Percentiles rank a stretch among this genome's conserved stretches.
Conservation (phyloP, 345 rosid species). For the Melaleuca alternifolia region DNA sequence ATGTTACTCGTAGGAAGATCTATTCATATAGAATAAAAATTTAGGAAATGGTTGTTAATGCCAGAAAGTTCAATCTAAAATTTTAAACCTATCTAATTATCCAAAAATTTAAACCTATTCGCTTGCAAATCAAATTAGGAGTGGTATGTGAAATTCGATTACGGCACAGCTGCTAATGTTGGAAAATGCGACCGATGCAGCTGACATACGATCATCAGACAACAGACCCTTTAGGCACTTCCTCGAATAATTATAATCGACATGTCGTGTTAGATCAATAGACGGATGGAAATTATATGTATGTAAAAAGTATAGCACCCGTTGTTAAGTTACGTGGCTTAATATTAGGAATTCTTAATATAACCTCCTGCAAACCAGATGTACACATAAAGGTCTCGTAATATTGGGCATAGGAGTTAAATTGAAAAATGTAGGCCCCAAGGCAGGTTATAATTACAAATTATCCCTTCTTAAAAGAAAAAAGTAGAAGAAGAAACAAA, state of each 20-base stretch:
- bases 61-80: not conserved
- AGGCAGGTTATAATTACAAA: not conserved
- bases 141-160: not conserved
- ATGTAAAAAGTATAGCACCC: not conserved
- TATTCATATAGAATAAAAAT: not conserved
- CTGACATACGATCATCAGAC: too few relatives aligned
- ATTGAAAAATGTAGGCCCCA: too few relatives aligned
- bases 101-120: too few relatives aligned
- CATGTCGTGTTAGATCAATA: not conserved
- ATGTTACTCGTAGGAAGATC: not conserved
- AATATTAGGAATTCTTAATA: not conserved
- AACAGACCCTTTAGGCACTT: not conserved
- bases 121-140: not conserved
- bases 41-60: not conserved
- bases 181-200: rapidly evolving
- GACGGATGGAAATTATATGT: rapidly evolving
- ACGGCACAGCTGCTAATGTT: not conserved
- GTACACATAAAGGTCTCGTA: not conserved
- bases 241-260: too few relatives aligned
- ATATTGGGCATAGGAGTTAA: not conserved
- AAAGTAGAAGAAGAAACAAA: not conserved
- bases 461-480: not conserved
- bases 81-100: too few relatives aligned
- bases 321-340: rapidly evolving
- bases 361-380: not conserved